A percentile compares a stretch with the other conserved stretches of the same genome.
These are phyloP conservation scores for Coemansia sp. DNA, from an alignment of 192 early-diverging fungal species.

Conservation along the genomic window DNA sequence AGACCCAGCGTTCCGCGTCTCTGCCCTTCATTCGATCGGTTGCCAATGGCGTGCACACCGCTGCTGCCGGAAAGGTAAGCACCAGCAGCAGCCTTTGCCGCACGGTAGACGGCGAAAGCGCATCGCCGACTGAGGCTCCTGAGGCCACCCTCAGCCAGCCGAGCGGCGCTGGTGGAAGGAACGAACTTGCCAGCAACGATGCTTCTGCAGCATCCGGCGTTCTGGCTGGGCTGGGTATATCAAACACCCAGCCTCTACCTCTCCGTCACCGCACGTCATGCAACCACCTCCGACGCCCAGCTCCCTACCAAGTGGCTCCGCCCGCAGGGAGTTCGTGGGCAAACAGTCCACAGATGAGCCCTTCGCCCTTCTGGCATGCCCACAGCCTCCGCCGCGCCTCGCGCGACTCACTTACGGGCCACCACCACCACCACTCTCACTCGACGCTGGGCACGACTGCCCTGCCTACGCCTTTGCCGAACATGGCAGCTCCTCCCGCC, in stretches of 20 bases:
- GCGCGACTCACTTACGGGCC: slow-evolving; percentile 29
- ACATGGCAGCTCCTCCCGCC: neutral
- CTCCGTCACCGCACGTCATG: slow-evolving; percentile 44
- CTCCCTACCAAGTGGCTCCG: slow-evolving; percentile 43
- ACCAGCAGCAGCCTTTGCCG: slow-evolving; percentile 37
- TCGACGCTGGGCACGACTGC: neutral
- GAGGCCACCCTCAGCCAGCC: neutral
- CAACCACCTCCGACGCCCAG: slow-evolving; percentile 43
- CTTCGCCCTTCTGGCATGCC: slow-evolving; percentile 37
- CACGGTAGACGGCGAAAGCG: slow-evolving; percentile 22
- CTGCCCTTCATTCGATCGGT: slow-evolving; percentile 43
- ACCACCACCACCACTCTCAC: slow-evolving; percentile 10
- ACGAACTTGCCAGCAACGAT: neutral
- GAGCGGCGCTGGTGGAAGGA: neutral
- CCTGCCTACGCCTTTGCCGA: neutral
- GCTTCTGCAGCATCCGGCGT: slow-evolving; percentile 2
- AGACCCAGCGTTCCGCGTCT: slow-evolving; percentile 52
- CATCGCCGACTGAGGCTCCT: neutral
- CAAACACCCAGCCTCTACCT: slow-evolving; percentile 31
- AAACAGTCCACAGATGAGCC: slow-evolving; percentile 47
- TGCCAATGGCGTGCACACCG: neutral
- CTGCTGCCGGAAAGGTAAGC: slow-evolving; percentile 10
- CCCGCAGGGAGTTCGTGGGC: slow-evolving; percentile 21
- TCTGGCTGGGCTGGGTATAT: slow-evolving; percentile 24
- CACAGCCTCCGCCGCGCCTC: slow-evolving; percentile 35